Conservation (phyloP, 1,139 yeast species). For the Pichia sp. region DNA sequence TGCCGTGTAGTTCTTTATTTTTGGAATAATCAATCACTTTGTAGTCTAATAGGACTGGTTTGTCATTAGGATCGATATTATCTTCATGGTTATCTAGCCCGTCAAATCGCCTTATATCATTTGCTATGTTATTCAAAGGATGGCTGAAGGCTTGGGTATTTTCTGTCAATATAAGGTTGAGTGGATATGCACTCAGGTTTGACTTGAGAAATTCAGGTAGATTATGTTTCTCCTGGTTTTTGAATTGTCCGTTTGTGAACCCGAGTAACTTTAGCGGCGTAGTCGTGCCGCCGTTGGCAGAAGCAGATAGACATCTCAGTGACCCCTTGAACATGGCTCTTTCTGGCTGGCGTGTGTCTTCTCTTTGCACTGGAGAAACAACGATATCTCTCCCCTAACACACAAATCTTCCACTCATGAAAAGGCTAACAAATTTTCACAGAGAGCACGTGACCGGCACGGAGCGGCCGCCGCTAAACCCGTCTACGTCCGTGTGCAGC, state of each 20-base stretch:
- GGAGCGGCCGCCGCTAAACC: no score
- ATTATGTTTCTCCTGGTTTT: background rate
- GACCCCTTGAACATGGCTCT: background rate
- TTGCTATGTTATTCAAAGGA: conserved; percentile 7
- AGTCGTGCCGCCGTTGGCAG: background rate
- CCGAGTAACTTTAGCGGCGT: background rate
- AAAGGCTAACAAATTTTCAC: no score
- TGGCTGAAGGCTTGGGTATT: conserved; percentile 4
- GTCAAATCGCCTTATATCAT: conserved; percentile 8
- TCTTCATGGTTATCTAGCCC: background rate
- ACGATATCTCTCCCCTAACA: no score
- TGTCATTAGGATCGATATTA: conserved; percentile 15
- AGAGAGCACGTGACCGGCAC: no score
- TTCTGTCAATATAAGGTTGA: conserved; percentile 10
- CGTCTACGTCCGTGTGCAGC: background rate
- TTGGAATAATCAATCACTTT: conserved; percentile 9
- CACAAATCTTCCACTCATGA: no score
- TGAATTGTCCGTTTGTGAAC: background rate
- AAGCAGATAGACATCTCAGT: background rate
- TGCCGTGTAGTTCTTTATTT: background rate
- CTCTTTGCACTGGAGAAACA: no score
- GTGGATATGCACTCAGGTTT: conserved; percentile 10
- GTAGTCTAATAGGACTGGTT: conserved; percentile 17
- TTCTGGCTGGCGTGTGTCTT: no score
- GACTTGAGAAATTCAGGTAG: background rate